Conservation (phyloP, 1,284 basidiomycete species). For the Crucibulum cyathiforme region DNA sequence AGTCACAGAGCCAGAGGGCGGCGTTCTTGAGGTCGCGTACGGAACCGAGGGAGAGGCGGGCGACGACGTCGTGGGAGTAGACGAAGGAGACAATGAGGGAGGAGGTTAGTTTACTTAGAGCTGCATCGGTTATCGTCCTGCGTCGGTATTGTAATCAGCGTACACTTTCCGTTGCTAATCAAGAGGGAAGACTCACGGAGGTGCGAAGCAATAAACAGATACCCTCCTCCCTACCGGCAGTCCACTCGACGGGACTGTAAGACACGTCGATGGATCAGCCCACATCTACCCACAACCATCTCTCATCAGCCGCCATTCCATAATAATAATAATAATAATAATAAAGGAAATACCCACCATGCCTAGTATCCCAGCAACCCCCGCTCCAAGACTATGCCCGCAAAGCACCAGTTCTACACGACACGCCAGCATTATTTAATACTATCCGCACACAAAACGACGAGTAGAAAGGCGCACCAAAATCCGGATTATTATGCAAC, state of each 20-base stretch:
- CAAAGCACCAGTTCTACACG: constrained; percentile 71
- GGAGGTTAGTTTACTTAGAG: constrained; percentile 59
- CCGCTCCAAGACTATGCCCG: constrained; percentile 90
- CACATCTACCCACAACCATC: constrained; percentile 63
- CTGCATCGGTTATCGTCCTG: constrained; percentile 65
- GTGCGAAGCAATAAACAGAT: constrained; percentile 81
- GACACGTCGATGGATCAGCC: constrained; percentile 79
- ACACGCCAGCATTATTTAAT: not conserved
- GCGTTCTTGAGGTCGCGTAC: constrained; percentile 80
- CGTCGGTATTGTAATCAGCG: not conserved
- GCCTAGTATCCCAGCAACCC: constrained; percentile 79
- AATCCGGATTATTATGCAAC: constrained; percentile 68
- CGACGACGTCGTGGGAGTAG: constrained; percentile 83
- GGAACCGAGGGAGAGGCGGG: constrained; percentile 78
- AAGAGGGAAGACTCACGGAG: constrained; percentile 60
- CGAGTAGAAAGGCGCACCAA: constrained; percentile 52
- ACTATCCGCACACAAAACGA: not conserved
- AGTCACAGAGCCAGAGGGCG: constrained; percentile 80
- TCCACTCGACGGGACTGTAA: constrained; percentile 74
- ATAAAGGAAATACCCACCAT: constrained; percentile 51
- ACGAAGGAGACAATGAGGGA: constrained; percentile 78
- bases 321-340: constrained; percentile 5
- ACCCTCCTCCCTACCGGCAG: constrained; percentile 72
- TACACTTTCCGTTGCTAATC: not conserved
- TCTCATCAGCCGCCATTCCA: not conserved